phyloP scores from a whole-genome alignment of 2,329 filamentous ascomycete species.

The Pseudogymnoascus sp. region DNA sequence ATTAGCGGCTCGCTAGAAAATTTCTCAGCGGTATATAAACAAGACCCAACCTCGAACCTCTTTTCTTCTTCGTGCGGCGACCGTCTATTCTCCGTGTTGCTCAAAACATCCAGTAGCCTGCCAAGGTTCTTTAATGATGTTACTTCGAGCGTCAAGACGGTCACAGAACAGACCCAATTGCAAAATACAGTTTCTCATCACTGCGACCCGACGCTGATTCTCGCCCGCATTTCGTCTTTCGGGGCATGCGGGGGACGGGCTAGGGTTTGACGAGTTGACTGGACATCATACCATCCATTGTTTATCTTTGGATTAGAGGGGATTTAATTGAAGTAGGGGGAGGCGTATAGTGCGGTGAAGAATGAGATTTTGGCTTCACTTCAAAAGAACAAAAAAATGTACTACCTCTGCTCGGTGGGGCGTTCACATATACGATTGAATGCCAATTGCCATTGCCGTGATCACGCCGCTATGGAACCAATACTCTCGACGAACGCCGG shows the following conservation, averaged over 20 bases:
- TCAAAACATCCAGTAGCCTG: conserved; percentile 23
- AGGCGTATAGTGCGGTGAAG: conserved; percentile 30
- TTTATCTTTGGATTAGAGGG: neutral
- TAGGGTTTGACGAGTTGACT: conserved; percentile 28
- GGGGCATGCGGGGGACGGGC: conserved; percentile 37
- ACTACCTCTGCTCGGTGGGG: neutral
- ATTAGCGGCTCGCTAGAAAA: conserved; percentile 4
- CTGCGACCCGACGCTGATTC: conserved; percentile 35
- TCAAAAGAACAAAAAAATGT: neutral
- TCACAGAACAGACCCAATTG: conserved; percentile 56
- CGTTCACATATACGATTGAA: neutral
- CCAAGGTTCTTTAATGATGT: conserved; percentile 21
- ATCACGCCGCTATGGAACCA: neutral
- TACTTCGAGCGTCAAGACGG: conserved; percentile 27
- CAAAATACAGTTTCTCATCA: conserved; percentile 51
- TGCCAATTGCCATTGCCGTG: neutral
- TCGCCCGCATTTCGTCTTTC: conserved; percentile 28
- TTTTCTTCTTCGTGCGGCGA: conserved; percentile 28
- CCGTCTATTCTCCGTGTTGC: conserved; percentile 27
- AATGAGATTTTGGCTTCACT: conserved; percentile 41
- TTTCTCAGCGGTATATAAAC: conserved; percentile 1
- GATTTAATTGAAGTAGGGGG: conserved; percentile 14
- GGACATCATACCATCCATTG: conserved; percentile 24
- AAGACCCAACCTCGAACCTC: neutral
- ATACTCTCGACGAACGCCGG: neutral